Base-by-base conservation (phyloP, 148 eudicot species). In the Chenopodium formosanum region DNA sequence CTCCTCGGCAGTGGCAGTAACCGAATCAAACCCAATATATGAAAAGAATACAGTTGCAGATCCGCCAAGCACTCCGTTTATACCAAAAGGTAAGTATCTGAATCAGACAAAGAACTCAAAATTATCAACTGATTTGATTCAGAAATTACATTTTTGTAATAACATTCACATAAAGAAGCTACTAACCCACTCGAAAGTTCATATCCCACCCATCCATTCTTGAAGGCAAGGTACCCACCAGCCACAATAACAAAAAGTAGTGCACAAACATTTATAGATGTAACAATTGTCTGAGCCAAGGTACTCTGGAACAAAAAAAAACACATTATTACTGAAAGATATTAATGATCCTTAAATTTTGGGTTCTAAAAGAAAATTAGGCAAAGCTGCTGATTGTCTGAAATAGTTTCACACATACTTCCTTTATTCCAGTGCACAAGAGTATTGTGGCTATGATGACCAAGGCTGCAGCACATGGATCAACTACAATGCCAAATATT, bases 1-100 rank as follows among this genome's bases (percentile, higher is more conserved):
- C 91, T 92, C 93, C 75, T 92, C 93, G 66, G 91, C 95, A 62
- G 95, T 88, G 78, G 93, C 89, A 44, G 95, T 84, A 72, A 92
- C 88, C 56, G 93, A 79, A 82, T 92, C 95, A 85, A 91, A 91
- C 37, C 94, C 94, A 81, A 91, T 87, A 62, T 88, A 92, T 9
- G 93, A 87, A 82, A 87, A 92, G 89, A 92, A 90, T 34, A 88
- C 90, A 13, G 91, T 89, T 53, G 95, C 93, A 44, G 95, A 89
- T 34, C 93, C 95, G 87, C 90, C 88, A 84, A 92, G 88, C 77
- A 90, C 78, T 40, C 93, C 93, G 79, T 86, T 87, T 17, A 89
- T 73, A 53, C 95, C 93, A 72, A 88, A 89, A 52, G 95, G 95
- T 68, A 90, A 86, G 74, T 84, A 88, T 69, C 95, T 92, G 75